phyloP scores from a whole-genome alignment of 176 grass and related monocot genomes.

The Phoenix roebelenii region DNA sequence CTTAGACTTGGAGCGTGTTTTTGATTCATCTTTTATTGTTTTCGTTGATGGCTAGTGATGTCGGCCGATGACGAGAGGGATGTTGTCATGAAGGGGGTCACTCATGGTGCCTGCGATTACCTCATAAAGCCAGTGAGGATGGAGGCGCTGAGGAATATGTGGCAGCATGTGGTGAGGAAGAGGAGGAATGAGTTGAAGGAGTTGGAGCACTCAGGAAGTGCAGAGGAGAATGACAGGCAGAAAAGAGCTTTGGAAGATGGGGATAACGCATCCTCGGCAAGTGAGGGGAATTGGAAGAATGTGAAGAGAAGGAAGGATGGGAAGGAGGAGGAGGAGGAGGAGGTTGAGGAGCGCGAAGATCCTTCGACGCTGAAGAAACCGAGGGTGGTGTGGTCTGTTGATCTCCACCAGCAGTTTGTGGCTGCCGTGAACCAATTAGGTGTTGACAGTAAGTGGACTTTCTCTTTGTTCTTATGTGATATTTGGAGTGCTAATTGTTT shows the following conservation, averaged over 20 bases:
- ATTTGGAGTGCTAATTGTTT: too few relatives aligned
- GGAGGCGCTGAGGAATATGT: slow-evolving; percentile 6
- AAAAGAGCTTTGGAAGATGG: background rate
- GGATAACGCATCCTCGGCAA: background rate
- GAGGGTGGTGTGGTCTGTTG: slow-evolving; percentile 12
- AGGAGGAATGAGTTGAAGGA: background rate
- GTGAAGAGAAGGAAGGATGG: slow-evolving; percentile 4
- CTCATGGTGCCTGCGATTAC: slow-evolving; percentile 9
- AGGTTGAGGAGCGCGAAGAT: background rate
- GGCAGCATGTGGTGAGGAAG: slow-evolving; percentile 10
- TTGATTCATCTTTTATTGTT: too few relatives aligned
- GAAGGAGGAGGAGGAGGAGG: background rate
- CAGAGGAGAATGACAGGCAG: slow-evolving; percentile 4
- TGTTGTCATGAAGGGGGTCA: slow-evolving; percentile 4
- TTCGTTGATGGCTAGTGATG: slow-evolving; percentile 9
- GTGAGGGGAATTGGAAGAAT: background rate
- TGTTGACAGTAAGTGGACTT: background rate
- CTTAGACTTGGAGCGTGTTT: background rate
- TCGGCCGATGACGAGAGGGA: slow-evolving; percentile 1
- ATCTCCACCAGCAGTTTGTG: slow-evolving; percentile 13
- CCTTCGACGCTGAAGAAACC: slow-evolving; percentile 4
- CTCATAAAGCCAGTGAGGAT: slow-evolving; percentile 10
- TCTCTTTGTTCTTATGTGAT: too few relatives aligned
- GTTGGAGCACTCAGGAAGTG: background rate
- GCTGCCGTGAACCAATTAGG: slow-evolving; percentile 8